A percentile compares a stretch with the other conserved stretches of the same genome.
phyloP scores from a whole-genome alignment of 1,284 basidiomycete genomes.

The Irpex sp. region DNA sequence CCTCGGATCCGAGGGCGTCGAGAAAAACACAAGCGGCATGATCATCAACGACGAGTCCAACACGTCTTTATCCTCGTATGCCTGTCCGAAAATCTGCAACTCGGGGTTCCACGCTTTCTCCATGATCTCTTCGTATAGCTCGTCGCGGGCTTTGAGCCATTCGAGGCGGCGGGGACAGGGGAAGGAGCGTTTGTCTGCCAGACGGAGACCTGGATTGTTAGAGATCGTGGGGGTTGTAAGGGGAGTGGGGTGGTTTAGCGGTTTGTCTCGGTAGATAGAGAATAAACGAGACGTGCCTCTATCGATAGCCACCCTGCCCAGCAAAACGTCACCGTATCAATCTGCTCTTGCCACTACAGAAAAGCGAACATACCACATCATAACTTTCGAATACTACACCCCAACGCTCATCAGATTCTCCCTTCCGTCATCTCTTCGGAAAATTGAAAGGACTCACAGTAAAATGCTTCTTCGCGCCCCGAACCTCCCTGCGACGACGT shows the following conservation, averaged over 20 bases:
- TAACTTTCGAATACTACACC: conserved; percentile 78
- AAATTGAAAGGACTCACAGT: conserved; percentile 44
- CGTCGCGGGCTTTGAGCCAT: conserved; percentile 77
- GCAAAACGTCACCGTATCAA: too few species aligned
- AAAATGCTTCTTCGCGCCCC: conserved; percentile 80
- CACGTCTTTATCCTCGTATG: conserved; percentile 70
- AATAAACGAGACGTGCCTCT: conserved; percentile 47
- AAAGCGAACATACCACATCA: not conserved
- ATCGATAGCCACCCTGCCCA: conserved; percentile 83
- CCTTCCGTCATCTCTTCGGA: not conserved
- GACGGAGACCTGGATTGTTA: conserved; percentile 58
- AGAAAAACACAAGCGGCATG: conserved; percentile 89
- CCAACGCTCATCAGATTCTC: not conserved
- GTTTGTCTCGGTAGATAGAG: not conserved
- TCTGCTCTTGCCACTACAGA: not conserved
- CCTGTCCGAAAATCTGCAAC: conserved; percentile 68
- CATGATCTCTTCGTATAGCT: conserved; percentile 85
- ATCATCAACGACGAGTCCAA: conserved; percentile 76
- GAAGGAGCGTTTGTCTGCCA: conserved; percentile 85
- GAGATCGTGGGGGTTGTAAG: not conserved
- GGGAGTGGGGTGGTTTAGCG: not conserved
- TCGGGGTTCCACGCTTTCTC: conserved; percentile 73
- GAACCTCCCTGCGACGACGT: conserved; percentile 65
- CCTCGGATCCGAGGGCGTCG: conserved; percentile 80
- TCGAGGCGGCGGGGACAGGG: conserved; percentile 68